These are phyloP conservation scores for Colletotrichum sp. DNA, from an alignment of 2,329 filamentous ascomycete genomes.

Conservation along the genomic window DNA sequence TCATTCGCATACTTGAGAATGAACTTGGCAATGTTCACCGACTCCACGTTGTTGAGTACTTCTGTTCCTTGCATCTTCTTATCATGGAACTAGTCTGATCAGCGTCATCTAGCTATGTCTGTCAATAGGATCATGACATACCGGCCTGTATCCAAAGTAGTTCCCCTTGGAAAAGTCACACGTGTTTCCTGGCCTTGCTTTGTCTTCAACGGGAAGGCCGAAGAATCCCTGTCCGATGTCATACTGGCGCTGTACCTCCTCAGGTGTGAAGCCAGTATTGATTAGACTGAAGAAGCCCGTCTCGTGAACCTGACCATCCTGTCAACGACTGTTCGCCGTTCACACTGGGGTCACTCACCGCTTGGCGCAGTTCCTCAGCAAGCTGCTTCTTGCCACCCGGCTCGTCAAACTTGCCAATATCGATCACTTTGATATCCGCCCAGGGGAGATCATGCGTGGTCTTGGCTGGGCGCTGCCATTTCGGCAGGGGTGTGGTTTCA, in stretches of 20 bases:
- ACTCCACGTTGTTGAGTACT: constrained; percentile 54
- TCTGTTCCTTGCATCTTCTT: constrained; percentile 30
- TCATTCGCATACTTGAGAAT: constrained; percentile 40
- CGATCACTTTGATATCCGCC: constrained; percentile 60
- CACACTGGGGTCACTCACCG: constrained; percentile 32
- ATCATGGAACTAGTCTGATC: constrained; percentile 31
- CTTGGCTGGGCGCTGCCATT: constrained; percentile 32
- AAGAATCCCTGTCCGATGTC: constrained; percentile 60
- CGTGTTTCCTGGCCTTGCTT: constrained; percentile 51
- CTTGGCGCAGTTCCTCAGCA: constrained; percentile 56
- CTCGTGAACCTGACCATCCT: constrained; percentile 25
- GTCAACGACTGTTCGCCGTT: not conserved
- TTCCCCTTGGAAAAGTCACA: constrained; percentile 47
- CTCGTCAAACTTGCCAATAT: constrained; percentile 51
- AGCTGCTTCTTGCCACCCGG: constrained; percentile 56
- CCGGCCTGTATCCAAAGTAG: constrained; percentile 53
- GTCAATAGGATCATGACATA: not conserved
- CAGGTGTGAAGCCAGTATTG: constrained; percentile 57
- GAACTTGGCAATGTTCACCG: constrained; percentile 61
- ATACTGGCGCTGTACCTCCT: constrained; percentile 58
- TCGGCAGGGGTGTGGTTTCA: constrained; percentile 19
- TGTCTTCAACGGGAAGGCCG: constrained; percentile 50
- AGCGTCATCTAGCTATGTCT: no score
- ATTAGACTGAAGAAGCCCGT: constrained; percentile 60
- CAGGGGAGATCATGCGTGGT: constrained; percentile 38